A percentile compares a stretch with the other conserved stretches of the same genome.
Conservation (phyloP, 768 basidiomycete genomes). For the Lactifluus volemus region DNA sequence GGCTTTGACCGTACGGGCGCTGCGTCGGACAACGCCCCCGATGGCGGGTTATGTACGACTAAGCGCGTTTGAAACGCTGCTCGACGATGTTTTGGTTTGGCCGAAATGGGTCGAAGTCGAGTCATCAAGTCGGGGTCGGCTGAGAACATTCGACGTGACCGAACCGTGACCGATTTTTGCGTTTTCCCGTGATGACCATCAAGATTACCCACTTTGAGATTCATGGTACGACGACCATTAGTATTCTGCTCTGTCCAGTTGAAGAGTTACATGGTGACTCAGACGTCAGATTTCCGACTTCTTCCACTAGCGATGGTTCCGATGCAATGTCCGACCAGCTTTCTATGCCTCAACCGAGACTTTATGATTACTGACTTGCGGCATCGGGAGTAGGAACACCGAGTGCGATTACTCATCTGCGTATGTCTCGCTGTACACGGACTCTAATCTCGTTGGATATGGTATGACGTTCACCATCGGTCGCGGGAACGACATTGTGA, state of each 20-base stretch:
- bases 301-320: constrained; percentile 82
- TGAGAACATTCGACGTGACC: background rate
- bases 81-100: no score
- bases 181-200: constrained; percentile 22
- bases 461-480: constrained; percentile 96
- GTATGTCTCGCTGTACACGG: constrained; percentile 74
- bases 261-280: background rate
- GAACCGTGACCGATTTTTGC: background rate
- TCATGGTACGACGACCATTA: constrained; percentile 36
- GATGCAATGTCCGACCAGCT: constrained; percentile 68
- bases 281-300: constrained; percentile 93
- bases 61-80: no score
- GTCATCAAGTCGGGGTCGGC: no score
- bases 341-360: background rate
- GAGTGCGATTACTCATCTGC: constrained; percentile 96
- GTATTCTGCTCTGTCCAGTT: background rate
- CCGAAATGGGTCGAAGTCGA: no score
- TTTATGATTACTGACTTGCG: background rate
- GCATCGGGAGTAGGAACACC: constrained; percentile 58
- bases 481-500: constrained; percentile 87
- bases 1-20: no score
- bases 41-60: no score
- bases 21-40: no score
- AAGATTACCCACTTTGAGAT: constrained; percentile 51
- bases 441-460: constrained; percentile 65